A percentile compares a stretch with the other conserved stretches of the same genome.
These are phyloP conservation scores for Penicillium frequentans DNA, from an alignment of 2,329 filamentous ascomycete genomes.

Conservation along the genomic window DNA sequence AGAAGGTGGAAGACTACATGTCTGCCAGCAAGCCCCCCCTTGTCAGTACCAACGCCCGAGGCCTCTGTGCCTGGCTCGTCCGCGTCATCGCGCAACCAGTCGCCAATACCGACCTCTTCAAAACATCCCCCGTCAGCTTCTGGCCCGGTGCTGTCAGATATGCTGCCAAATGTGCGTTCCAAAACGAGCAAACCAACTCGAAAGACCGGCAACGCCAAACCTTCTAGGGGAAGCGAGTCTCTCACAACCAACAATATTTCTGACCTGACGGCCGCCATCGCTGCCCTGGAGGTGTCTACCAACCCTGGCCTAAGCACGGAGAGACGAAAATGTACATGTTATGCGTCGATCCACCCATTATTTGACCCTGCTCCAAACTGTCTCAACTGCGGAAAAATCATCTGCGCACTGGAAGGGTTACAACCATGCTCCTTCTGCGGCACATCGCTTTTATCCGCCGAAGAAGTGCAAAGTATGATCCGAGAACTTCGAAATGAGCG, in stretches of 20 bases:
- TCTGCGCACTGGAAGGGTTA: conserved; percentile 90
- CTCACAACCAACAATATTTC: conserved; percentile 51
- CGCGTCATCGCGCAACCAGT: conserved; percentile 46
- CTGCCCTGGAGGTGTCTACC: conserved; percentile 84
- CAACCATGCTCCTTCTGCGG: conserved; percentile 93
- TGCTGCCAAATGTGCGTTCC: conserved; percentile 58
- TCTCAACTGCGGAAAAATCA: conserved; percentile 86
- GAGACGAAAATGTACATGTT: conserved; percentile 78
- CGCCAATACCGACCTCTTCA: conserved; percentile 32
- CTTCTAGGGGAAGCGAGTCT: conserved; percentile 51
- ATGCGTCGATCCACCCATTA: conserved; percentile 82
- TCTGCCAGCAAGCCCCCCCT: conserved; percentile 44
- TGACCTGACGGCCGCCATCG: conserved; percentile 74
- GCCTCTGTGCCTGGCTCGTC: conserved; percentile 42
- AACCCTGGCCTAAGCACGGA: conserved; percentile 70
- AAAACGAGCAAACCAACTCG: conserved; percentile 67
- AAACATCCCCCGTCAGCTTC: conserved; percentile 66
- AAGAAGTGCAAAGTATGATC: conserved; percentile 84
- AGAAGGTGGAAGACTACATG: conserved; percentile 72
- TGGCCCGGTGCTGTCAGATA: conserved; percentile 80
- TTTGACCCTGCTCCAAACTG: conserved; percentile 93
- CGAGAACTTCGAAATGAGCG: conserved; percentile 79
- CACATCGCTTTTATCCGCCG: conserved; percentile 66
- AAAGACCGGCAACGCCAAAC: conserved; percentile 73
- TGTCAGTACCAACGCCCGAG: conserved; percentile 34